A percentile compares a stretch with the other conserved stretches of the same genome.
Evolutionary conservation across 352 stramenopile species (phyloP).

Genomic region (Globisporangium cylindrosporum): DNA sequence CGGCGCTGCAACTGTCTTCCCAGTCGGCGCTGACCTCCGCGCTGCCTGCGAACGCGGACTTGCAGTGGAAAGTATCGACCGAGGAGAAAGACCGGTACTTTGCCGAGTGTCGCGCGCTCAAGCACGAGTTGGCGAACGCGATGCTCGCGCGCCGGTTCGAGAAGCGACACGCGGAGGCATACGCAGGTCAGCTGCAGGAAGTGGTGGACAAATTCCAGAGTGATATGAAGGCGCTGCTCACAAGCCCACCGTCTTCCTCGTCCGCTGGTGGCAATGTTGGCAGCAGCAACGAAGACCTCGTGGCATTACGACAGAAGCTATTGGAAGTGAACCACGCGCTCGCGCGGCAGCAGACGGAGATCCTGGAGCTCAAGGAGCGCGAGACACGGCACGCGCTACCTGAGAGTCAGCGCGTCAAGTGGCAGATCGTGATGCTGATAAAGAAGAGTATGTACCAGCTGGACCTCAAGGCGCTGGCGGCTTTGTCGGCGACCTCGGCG

Average conservation of each 20-base stretch:
- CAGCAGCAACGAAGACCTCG: constrained; percentile 44
- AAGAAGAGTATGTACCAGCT: constrained; percentile 63
- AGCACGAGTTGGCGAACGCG: constrained; percentile 52
- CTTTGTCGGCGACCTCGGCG: constrained; percentile 5
- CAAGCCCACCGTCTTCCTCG: constrained; percentile 18
- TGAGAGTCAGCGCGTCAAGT: constrained; percentile 63
- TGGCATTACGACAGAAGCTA: constrained; percentile 55
- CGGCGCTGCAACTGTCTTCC: constrained; percentile 17
- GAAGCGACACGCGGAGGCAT: constrained; percentile 32
- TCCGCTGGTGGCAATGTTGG: constrained; percentile 12
- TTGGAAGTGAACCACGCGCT: constrained; percentile 65
- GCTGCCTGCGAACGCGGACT: constrained; percentile 27
- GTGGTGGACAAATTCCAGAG: constrained; percentile 60
- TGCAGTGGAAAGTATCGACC: constrained; percentile 38
- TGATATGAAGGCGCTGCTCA: constrained; percentile 46
- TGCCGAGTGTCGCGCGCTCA: constrained; percentile 56
- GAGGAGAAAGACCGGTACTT: constrained; percentile 74
- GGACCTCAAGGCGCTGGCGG: constrained; percentile 40
- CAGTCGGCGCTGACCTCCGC: constrained; percentile 6
- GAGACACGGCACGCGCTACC: constrained; percentile 59
- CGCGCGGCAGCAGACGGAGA: constrained; percentile 58
- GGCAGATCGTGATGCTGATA: constrained; percentile 55
- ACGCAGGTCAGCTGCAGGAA: constrained; percentile 45
- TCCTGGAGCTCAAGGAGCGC: constrained; percentile 60
- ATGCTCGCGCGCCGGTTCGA: constrained; percentile 48